These are phyloP conservation scores for Phaeoacremonium minimum DNA, from an alignment of 2,329 filamentous ascomycete genomes.

Conservation along the genomic window DNA sequence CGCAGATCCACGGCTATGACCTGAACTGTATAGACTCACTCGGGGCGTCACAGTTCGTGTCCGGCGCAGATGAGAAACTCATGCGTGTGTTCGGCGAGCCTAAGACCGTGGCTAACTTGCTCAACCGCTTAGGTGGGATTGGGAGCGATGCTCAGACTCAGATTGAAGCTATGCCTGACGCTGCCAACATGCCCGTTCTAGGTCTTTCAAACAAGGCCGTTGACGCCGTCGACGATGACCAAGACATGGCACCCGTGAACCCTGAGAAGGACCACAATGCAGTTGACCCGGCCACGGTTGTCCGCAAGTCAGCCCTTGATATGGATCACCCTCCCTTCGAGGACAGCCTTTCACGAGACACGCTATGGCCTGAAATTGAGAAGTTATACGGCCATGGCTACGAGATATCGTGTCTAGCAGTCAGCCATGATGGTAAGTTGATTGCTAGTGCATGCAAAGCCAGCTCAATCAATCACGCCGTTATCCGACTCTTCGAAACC, in stretches of 20 bases:
- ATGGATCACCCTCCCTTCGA: slow-evolving; percentile 77
- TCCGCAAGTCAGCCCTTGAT: slow-evolving; percentile 59
- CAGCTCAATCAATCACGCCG: slow-evolving; percentile 88
- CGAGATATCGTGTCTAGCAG: slow-evolving; percentile 85
- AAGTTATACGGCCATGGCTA: slow-evolving; percentile 98
- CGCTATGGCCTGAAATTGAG: slow-evolving; percentile 92
- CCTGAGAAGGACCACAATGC: slow-evolving; percentile 46
- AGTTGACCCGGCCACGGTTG: slow-evolving; percentile 48
- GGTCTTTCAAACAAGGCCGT: slow-evolving; percentile 95
- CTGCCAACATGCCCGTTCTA: slow-evolving; percentile 90
- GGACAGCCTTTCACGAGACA: slow-evolving; percentile 83
- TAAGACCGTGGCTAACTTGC: slow-evolving; percentile 71
- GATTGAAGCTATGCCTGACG: slow-evolving; percentile 63
- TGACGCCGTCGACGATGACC: slow-evolving; percentile 49
- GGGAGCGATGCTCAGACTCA: slow-evolving; percentile 23
- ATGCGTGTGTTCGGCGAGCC: slow-evolving; percentile 92
- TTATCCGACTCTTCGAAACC: slow-evolving; percentile 88
- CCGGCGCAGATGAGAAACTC: slow-evolving; percentile 96
- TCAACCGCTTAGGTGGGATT: slow-evolving; percentile 65
- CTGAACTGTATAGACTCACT: slow-evolving; percentile 88
- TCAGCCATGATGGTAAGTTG: slow-evolving; percentile 67
- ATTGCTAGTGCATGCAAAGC: slow-evolving; percentile 92
- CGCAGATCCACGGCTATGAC: slow-evolving; percentile 97
- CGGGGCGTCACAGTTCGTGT: slow-evolving; percentile 73
- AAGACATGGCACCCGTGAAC: slow-evolving; percentile 27